Conservation (phyloP, 805 yeast species). For the Wickerhamiella sergipiensis region DNA sequence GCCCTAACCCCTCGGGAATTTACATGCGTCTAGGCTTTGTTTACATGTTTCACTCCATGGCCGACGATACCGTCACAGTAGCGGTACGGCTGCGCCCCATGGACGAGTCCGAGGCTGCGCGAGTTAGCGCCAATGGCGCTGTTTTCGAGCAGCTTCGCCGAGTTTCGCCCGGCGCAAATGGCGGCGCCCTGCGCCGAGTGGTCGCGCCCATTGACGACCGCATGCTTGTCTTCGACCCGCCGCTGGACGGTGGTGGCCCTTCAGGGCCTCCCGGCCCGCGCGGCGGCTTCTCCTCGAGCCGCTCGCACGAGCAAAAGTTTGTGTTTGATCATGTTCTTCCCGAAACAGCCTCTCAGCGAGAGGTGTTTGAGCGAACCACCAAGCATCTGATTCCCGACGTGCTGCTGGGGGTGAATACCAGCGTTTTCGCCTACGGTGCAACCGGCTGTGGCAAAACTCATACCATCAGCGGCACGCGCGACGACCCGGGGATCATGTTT, state of each 20-base stretch:
- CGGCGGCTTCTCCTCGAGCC: slow-evolving; percentile 2
- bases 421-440: slow-evolving; percentile 89
- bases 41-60: neutral
- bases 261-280: neutral
- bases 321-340: slow-evolving; percentile 74
- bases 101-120: slow-evolving; percentile 39
- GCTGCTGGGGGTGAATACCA: slow-evolving; percentile 76
- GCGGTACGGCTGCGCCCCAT: slow-evolving; percentile 65
- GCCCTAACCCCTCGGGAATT: neutral
- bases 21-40: neutral
- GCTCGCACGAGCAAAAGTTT: slow-evolving; percentile 27
- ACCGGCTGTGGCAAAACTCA: slow-evolving; percentile 97
- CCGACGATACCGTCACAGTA: neutral
- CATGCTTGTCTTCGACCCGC: slow-evolving; percentile 78
- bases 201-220: slow-evolving; percentile 71
- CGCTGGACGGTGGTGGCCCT: neutral
- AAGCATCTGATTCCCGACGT: slow-evolving; percentile 59
- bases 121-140: slow-evolving; percentile 30
- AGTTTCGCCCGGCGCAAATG: neutral
- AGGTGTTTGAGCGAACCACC: slow-evolving; percentile 55
- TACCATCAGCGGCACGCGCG: slow-evolving; percentile 66
- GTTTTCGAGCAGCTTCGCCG: slow-evolving; percentile 7
- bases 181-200: slow-evolving; percentile 20
- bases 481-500: slow-evolving; percentile 67
- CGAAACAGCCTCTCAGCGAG: slow-evolving; percentile 46